phyloP scores from a whole-genome alignment of 2,329 filamentous ascomycete species.

The Lachnellula cervina region DNA sequence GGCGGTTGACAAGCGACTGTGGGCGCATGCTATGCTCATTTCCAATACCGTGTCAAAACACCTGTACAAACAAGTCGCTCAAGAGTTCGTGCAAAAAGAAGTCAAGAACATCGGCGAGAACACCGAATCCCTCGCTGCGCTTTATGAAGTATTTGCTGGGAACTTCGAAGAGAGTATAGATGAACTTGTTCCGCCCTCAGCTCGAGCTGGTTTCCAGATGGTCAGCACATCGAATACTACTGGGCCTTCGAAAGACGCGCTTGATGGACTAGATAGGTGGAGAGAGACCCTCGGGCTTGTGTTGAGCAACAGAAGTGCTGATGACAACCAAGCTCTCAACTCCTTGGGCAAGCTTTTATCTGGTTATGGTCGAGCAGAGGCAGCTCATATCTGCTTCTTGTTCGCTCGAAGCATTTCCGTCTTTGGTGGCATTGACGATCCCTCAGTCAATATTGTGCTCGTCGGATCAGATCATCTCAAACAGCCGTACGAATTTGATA shows the following conservation, averaged over 20 bases:
- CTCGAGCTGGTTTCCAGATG: slow-evolving; percentile 86
- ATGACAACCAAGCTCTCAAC: slow-evolving; percentile 72
- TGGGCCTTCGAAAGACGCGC: slow-evolving; percentile 62
- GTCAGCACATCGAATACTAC: slow-evolving; percentile 66
- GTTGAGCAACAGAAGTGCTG: slow-evolving; percentile 78
- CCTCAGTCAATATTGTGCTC: slow-evolving; percentile 71
- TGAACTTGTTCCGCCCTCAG: slow-evolving; percentile 88
- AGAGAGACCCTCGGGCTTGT: slow-evolving; percentile 82
- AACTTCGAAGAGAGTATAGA: slow-evolving; percentile 94
- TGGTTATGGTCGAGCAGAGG: slow-evolving; percentile 82
- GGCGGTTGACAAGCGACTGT: slow-evolving; percentile 86
- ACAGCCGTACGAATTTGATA: slow-evolving; percentile 65
- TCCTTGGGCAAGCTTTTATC: slow-evolving; percentile 77
- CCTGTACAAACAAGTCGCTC: slow-evolving; percentile 86
- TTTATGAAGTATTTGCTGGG: slow-evolving; percentile 91
- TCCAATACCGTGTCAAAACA: slow-evolving; percentile 72
- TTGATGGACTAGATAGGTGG: slow-evolving; percentile 90
- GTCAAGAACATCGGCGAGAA: slow-evolving; percentile 76
- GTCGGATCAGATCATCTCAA: slow-evolving; percentile 78
- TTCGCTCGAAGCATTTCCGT: slow-evolving; percentile 69
- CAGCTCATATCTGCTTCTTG: slow-evolving; percentile 89
- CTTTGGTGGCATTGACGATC: slow-evolving; percentile 80
- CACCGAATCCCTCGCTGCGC: slow-evolving; percentile 80
- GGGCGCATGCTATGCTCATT: slow-evolving; percentile 94
- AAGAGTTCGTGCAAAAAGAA: slow-evolving; percentile 93